These are phyloP conservation scores for Chimonanthus salicifolius DNA, from an alignment of 164 flowering plant species.

Conservation along the genomic window DNA sequence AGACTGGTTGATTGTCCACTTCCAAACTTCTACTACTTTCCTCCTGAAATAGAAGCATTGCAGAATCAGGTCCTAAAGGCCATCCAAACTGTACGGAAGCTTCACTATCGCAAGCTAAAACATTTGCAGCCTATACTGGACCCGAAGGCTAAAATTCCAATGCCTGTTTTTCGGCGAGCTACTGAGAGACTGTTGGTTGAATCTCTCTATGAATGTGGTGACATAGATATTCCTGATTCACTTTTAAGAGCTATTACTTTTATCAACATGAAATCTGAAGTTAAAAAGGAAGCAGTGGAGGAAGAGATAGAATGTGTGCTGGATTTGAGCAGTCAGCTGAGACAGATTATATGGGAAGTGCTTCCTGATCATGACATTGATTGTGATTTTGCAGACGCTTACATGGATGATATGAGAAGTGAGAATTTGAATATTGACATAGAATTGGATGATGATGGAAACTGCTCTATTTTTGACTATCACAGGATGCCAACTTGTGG, in stretches of 20 bases:
- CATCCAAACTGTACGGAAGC: conserved; percentile 33
- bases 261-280: conserved; percentile 34
- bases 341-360: conserved; percentile 52
- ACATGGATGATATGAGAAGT: conserved; percentile 48
- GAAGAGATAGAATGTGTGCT: conserved; percentile 61
- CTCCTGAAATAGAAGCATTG: conserved; percentile 41
- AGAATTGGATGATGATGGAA: conserved; percentile 3
- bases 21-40: conserved; percentile 33
- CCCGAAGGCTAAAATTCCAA: conserved; percentile 33
- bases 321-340: conserved; percentile 49
- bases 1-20: conserved; percentile 18
- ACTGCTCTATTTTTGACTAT: background rate
- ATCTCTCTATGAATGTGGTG: conserved; percentile 68
- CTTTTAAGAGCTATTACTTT: conserved; percentile 35
- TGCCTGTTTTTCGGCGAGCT: conserved; percentile 26
- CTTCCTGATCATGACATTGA: conserved; percentile 38
- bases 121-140: conserved; percentile 38
- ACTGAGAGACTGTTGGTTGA: conserved; percentile 44
- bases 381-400: conserved; percentile 57
- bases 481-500: background rate
- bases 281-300: conserved; percentile 31
- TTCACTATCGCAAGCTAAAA: conserved; percentile 31
- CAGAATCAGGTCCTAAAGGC: conserved; percentile 68
- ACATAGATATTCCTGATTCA: conserved; percentile 51
- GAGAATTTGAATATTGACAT: conserved; percentile 23